phyloP scores from a whole-genome alignment of 805 yeast genomes.

The Jamesozyma jinghongensis region DNA sequence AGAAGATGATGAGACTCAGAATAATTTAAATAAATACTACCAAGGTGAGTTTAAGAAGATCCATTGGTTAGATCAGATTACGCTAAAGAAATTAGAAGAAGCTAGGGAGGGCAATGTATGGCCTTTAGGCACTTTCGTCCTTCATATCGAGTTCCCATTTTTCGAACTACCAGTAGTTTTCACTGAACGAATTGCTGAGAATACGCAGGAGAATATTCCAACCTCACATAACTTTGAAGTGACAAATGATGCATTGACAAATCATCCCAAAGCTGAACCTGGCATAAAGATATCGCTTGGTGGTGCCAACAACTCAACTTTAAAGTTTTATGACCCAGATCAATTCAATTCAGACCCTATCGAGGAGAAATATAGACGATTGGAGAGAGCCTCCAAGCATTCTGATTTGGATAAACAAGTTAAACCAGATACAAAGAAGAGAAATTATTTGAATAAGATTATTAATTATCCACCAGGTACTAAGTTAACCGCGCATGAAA shows the following conservation, averaged over 20 bases:
- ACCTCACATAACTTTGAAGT: conserved; percentile 39
- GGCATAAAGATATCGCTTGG: conserved; percentile 25
- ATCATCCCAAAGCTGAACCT: conserved; percentile 22
- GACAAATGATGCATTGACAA: conserved; percentile 18
- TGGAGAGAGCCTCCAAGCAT: conserved; percentile 76
- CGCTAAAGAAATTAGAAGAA: conserved; percentile 42
- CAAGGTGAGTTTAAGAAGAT: conserved; percentile 52
- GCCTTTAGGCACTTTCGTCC: conserved; percentile 26
- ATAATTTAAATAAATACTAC: conserved; percentile 51
- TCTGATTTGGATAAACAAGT: conserved; percentile 72
- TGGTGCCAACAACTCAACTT: conserved; percentile 24
- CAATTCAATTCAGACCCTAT: conserved; percentile 66
- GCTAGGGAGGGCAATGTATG: conserved; percentile 14
- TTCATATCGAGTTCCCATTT: conserved; percentile 50
- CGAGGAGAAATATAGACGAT: conserved; percentile 73
- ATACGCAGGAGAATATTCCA: conserved; percentile 27
- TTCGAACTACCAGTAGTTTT: conserved; percentile 68
- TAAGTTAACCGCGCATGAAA: conserved; percentile 70
- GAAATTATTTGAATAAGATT: conserved; percentile 64
- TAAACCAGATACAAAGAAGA: conserved; percentile 75
- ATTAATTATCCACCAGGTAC: conserved; percentile 76
- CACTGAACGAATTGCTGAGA: conserved; percentile 43
- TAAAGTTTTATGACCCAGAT: conserved; percentile 59
- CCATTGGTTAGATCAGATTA: conserved; percentile 68
- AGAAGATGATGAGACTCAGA: conserved; percentile 36